These are phyloP conservation scores for Steccherinum ochraceum DNA, from an alignment of 768 basidiomycete genomes.

Conservation along the genomic window DNA sequence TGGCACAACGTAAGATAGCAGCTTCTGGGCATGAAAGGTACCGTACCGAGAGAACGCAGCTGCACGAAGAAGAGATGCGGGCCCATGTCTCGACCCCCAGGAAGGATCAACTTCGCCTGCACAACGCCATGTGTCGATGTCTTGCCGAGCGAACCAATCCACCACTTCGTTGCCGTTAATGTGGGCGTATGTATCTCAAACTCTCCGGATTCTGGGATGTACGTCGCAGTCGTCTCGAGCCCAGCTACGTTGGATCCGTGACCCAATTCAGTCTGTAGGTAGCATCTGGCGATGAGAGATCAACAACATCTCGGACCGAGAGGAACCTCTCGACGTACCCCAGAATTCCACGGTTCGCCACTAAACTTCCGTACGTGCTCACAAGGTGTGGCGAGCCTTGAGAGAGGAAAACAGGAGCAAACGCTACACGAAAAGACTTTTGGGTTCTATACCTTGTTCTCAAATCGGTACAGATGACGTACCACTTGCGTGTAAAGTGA, in stretches of 20 bases:
- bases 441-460: no score
- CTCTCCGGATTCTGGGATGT: slow-evolving; percentile 55
- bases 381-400: slow-evolving; percentile 54
- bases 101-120: slow-evolving; percentile 67
- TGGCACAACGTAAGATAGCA: background rate
- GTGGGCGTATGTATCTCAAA: slow-evolving; percentile 77
- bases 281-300: slow-evolving; percentile 36
- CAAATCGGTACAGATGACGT: no score
- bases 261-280: slow-evolving; percentile 73
- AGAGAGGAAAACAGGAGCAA: slow-evolving; percentile 59
- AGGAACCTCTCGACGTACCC: slow-evolving; percentile 26
- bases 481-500: slow-evolving; percentile 35
- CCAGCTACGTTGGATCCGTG: slow-evolving; percentile 68
- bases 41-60: slow-evolving; percentile 52
- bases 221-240: slow-evolving; percentile 75
- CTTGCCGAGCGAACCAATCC: slow-evolving; percentile 70
- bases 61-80: slow-evolving; percentile 76
- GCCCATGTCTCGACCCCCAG: slow-evolving; percentile 52
- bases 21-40: background rate
- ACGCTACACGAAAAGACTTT: slow-evolving; percentile 33
- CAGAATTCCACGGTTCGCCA: slow-evolving; percentile 50
- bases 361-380: slow-evolving; percentile 43
- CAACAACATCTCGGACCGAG: background rate
- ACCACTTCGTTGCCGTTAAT: slow-evolving; percentile 75
- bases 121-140: slow-evolving; percentile 72